phyloP scores from a whole-genome alignment of 2,329 filamentous ascomycete species.

The Tolypocladium capitatum region DNA sequence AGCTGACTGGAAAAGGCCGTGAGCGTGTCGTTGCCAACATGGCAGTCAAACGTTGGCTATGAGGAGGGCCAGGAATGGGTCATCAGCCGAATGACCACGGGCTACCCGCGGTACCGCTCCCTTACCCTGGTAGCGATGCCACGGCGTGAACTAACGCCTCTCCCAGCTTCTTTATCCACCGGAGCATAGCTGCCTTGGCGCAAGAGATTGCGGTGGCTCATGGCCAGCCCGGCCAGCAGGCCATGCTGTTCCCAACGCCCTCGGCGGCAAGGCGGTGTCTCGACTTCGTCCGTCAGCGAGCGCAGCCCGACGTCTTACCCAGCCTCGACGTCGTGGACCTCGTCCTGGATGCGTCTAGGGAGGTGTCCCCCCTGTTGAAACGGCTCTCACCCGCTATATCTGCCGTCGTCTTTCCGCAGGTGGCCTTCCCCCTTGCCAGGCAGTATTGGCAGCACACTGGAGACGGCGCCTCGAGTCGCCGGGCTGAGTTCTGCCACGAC shows the following conservation, averaged over 20 bases:
- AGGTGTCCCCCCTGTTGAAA: slow-evolving; percentile 35
- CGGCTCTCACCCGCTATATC: slow-evolving; percentile 48
- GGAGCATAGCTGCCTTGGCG: slow-evolving; percentile 62
- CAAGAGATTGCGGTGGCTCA: slow-evolving; percentile 51
- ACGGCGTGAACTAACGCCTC: neutral
- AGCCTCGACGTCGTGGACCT: slow-evolving; percentile 48
- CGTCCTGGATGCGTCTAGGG: slow-evolving; percentile 42
- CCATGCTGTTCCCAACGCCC: slow-evolving; percentile 71
- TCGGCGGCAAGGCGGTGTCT: slow-evolving; percentile 58
- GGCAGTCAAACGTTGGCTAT: slow-evolving; percentile 81
- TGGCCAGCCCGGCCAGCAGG: slow-evolving; percentile 48
- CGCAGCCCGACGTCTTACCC: slow-evolving; percentile 33
- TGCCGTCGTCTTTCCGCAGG: slow-evolving; percentile 57
- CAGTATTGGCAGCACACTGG: slow-evolving; percentile 96
- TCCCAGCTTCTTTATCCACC: slow-evolving; percentile 82
- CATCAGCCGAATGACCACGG: slow-evolving; percentile 70
- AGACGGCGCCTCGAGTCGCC: slow-evolving; percentile 80
- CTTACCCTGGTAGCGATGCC: neutral
- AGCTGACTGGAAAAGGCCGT: slow-evolving; percentile 51
- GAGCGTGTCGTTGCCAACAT: slow-evolving; percentile 90
- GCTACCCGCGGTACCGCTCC: slow-evolving; percentile 64
- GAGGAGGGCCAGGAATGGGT: slow-evolving; percentile 88
- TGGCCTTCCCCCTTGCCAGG: slow-evolving; percentile 63
- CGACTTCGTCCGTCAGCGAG: slow-evolving; percentile 54
- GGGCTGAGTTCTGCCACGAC: slow-evolving; percentile 76